Evolutionary conservation across 2,329 filamentous ascomycete genomes (phyloP), one percentile per base, ranked within the genome.

Genomic region (Leptosphaerulina australis): DNA sequence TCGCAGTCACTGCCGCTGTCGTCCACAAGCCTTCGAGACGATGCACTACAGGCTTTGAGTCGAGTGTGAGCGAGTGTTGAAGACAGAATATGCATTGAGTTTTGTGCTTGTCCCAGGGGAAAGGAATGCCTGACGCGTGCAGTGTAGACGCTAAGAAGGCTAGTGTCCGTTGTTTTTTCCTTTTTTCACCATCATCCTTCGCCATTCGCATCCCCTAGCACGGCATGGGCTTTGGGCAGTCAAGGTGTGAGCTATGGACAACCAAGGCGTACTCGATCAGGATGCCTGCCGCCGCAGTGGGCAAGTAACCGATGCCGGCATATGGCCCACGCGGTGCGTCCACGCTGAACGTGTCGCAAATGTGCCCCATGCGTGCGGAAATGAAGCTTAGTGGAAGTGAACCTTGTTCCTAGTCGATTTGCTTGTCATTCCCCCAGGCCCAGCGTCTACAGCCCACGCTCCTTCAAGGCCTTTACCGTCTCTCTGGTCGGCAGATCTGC

Each of bases 331-430:
- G 50, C 58, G 41, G 29, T 28, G 34, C 45, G 51, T 45, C 49
- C 25, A 26, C 31, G 47, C 52, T 45, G 45, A 31, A 51, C 41
- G 41, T 51, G 50, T 53, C 44, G 50, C 43, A 47, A 26, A 44
- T 18, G 49, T 15, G 50, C 44, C 56, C 57, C 59, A 63, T 61
- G 59, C 61, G 37, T 40, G 51, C 59, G 61, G 60, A 63, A 62
- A 63, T 63, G 58, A 63, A 45, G 55, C 37, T 39, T 64, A 63
- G 60, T 58, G 58, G 50, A 56, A 50, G 48, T 50, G 52, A 58
- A 46, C 62, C 62, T 51, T 49, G 60, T 49, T 30, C 47, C 46
- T 51, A 51, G 51, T 47, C 50, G 37, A 55, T 37, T 37, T 53
- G 55, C 60, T 40, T 54, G 50, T 53, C 50, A 44, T 53, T 59